Conservation (phyloP, 306 rosid genomes). For the Vachellia pachyceras region DNA sequence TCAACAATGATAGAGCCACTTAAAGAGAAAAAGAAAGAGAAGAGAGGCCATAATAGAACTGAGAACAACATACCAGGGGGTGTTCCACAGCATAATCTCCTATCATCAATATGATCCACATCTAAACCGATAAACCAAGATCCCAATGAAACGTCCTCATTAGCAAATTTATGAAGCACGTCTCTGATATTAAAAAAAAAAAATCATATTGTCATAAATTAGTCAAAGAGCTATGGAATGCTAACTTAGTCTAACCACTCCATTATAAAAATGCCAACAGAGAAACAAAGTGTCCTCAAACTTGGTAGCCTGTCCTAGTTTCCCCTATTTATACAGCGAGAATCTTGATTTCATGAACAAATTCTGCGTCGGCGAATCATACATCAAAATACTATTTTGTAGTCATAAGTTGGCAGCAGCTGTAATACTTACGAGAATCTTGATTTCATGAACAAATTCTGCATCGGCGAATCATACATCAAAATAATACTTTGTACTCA, state of each 20-base stretch:
- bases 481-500: background rate
- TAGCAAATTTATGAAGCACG: slow-evolving; percentile 83
- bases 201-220: slow-evolving; percentile 6
- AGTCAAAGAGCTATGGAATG: slow-evolving; percentile 18
- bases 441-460: slow-evolving; percentile 25
- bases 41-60: background rate
- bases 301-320: background rate
- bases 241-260: slow-evolving; percentile 21
- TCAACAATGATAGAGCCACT: background rate
- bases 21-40: background rate
- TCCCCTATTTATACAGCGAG: background rate
- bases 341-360: slow-evolving; percentile 24
- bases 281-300: slow-evolving; percentile 11
- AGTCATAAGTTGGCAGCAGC: no score
- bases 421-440: no score
- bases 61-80: slow-evolving; percentile 66
- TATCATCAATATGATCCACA: slow-evolving; percentile 79
- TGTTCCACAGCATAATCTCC: slow-evolving; percentile 86
- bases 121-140: slow-evolving; percentile 94
- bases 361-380: background rate
- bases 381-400: slow-evolving; percentile 2
- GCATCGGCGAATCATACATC: background rate
- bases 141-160: slow-evolving; percentile 91
- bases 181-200: slow-evolving; percentile 52
- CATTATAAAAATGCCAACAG: slow-evolving; percentile 16